These are phyloP conservation scores for Camellia japonica DNA, from an alignment of 148 eudicot genomes.

Conservation along the genomic window DNA sequence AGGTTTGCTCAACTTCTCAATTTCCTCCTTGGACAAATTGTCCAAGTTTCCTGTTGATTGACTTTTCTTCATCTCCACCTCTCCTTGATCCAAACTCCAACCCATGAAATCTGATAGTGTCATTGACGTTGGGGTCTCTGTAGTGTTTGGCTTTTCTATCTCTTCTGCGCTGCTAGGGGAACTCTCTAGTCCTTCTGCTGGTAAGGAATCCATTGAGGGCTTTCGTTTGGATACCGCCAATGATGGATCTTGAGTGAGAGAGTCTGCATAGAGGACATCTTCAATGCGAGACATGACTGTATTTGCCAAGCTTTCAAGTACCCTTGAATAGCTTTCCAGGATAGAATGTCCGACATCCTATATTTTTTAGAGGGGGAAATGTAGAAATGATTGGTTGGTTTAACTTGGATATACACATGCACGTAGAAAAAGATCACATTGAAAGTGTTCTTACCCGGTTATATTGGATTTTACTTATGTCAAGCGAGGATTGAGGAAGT, in stretches of 20 bases:
- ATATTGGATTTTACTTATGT: conserved; percentile 56
- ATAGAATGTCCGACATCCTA: conserved; percentile 76
- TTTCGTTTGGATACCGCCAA: conserved; percentile 15
- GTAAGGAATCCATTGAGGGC: conserved; percentile 4
- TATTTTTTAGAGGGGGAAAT: neutral
- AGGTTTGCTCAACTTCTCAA: conserved; percentile 23
- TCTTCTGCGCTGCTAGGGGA: conserved; percentile 21
- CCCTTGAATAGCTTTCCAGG: conserved; percentile 63
- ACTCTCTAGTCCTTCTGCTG: neutral
- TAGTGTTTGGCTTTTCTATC: conserved; percentile 5
- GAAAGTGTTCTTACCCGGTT: conserved; percentile 39
- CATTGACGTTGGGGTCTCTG: conserved; percentile 27
- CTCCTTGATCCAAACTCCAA: conserved; percentile 40
- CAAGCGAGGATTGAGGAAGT: conserved; percentile 51
- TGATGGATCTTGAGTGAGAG: conserved; percentile 27
- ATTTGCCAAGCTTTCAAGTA: conserved; percentile 49
- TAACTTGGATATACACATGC: too few relatives aligned
- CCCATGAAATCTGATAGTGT: conserved; percentile 53
- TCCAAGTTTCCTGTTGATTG: conserved; percentile 23
- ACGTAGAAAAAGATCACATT: too few relatives aligned
- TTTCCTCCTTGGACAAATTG: conserved; percentile 18
- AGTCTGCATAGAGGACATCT: conserved; percentile 45
- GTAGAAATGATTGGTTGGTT: too few relatives aligned
- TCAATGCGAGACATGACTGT: conserved; percentile 51
- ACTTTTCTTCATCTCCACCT: conserved; percentile 27